phyloP scores from a whole-genome alignment of 148 eudicot genomes.

The Arctostaphylos glauca region DNA sequence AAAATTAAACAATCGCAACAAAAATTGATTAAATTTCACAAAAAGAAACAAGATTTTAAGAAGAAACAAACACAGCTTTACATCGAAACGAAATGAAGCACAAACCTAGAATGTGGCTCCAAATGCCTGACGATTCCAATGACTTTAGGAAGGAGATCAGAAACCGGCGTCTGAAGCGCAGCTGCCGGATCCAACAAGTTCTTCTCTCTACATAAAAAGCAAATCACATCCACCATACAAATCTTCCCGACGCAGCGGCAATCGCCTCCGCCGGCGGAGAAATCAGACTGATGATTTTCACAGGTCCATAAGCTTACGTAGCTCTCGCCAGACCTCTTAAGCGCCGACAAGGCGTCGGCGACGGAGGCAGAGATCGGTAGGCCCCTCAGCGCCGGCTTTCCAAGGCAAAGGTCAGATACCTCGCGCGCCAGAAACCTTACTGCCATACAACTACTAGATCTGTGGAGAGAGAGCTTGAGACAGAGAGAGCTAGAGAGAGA shows the following conservation, averaged over 20 bases:
- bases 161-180: conserved; percentile 52
- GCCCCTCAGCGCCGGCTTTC: conserved; percentile 72
- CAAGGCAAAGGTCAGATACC: conserved; percentile 75
- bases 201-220: conserved; percentile 54
- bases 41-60: no score
- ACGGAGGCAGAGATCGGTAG: conserved; percentile 53
- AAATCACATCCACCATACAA: conserved; percentile 60
- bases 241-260: conserved; percentile 61
- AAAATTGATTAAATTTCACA: no score
- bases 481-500: background rate
- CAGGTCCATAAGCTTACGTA: conserved; percentile 57
- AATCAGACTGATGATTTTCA: background rate
- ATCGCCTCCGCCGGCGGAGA: conserved; percentile 5
- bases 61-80: no score
- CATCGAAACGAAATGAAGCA: background rate
- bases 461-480: background rate
- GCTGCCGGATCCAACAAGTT: conserved; percentile 37
- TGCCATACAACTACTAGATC: conserved; percentile 55
- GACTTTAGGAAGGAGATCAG: conserved; percentile 38
- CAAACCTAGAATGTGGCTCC: conserved; percentile 72
- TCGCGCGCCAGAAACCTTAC: conserved; percentile 45
- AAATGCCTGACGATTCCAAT: conserved; percentile 48
- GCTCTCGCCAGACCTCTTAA: conserved; percentile 52
- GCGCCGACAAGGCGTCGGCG: conserved; percentile 54
- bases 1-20: background rate